These are phyloP conservation scores for Cyberlindnera lachancei DNA, from an alignment of 805 yeast species.

Conservation along the genomic window DNA sequence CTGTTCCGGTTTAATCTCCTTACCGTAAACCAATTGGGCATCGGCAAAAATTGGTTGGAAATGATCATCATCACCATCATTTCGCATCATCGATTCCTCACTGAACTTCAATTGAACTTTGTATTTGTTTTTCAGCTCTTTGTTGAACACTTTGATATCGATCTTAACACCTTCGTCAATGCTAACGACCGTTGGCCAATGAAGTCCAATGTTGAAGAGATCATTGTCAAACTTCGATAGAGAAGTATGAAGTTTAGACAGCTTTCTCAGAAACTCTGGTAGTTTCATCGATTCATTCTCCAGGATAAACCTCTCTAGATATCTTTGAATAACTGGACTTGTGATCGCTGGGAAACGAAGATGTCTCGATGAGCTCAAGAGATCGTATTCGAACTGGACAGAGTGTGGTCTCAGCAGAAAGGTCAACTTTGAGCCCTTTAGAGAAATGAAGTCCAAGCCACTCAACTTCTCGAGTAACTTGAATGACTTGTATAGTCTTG, in stretches of 20 bases:
- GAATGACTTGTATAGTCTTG: too few relatives aligned
- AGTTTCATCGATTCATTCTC: conserved; percentile 1
- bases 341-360: too few relatives aligned
- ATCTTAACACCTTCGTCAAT: conserved; percentile 6
- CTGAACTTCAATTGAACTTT: conserved; percentile 6
- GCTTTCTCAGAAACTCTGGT: conserved; percentile 2
- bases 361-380: conserved; percentile 1
- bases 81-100: conserved; percentile 7
- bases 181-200: conserved; percentile 8
- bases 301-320: conserved; percentile 7
- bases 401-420: conserved; percentile 5
- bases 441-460: conserved; percentile 9
- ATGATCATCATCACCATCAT: not conserved
- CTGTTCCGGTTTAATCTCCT: too few relatives aligned
- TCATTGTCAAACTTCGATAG: conserved; percentile 10
- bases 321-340: conserved; percentile 1
- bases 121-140: conserved; percentile 12
- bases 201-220: conserved; percentile 12
- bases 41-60: too few relatives aligned
- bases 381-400: conserved; percentile 7
- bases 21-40: too few relatives aligned
- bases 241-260: conserved; percentile 2
- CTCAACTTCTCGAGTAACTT: conserved; percentile 11
- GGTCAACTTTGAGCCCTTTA: conserved; percentile 6
- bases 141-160: conserved; percentile 13